Base-by-base conservation (phyloP, 352 stramenopile species). In the Phytophthora tubulina region DNA sequence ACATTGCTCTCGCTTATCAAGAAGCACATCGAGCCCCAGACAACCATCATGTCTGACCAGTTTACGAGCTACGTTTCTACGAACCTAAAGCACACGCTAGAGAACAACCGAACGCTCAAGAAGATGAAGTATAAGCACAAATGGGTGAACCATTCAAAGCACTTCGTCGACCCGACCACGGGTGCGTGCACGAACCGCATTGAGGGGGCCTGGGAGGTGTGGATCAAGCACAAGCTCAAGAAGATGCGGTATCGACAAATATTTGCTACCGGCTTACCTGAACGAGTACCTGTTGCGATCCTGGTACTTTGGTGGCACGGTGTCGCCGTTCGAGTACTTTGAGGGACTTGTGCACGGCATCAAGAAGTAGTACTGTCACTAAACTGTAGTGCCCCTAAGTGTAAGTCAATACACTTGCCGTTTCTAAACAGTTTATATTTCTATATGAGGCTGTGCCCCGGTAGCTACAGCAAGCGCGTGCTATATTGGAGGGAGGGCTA, bases 61-160 rank as follows among this genome's bases (percentile, higher is more conserved):
- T 62, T 62, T 27, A 27, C 39, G 1, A 17, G 4, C 6, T 52
- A 42, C 39, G 41, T 63, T 13, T 42, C 10, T 39, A 27, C 17
- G 3, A 62, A 41, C 27, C 9, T n/a, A 8, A 62, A 62, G 11
- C 21, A 36, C n/a, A 59, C 38, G 52, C 52, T 59, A 4, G 38
- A 35, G 9, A 52, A 31, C 17, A 50, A 27, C 10, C 44, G 15
- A 3, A 30, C 27, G 5, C 17, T 50, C 1, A 4, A 15, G 6
- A 15, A 8, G 21, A 62, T n/a, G 39, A 39, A 44, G 6, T 62
- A 51, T 27, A 62, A 17, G 2, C 52, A 49, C 11, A 8, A 36
- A 9, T 50, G 52, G 52, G 52, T 59, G 5, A 59, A 50, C 17
- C 50, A 59, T 14, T 31, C n/a, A 1, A 41, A 62, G 54, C 15